Conservation (phyloP, 768 basidiomycete genomes). For the Gloeophyllum trabeum region DNA sequence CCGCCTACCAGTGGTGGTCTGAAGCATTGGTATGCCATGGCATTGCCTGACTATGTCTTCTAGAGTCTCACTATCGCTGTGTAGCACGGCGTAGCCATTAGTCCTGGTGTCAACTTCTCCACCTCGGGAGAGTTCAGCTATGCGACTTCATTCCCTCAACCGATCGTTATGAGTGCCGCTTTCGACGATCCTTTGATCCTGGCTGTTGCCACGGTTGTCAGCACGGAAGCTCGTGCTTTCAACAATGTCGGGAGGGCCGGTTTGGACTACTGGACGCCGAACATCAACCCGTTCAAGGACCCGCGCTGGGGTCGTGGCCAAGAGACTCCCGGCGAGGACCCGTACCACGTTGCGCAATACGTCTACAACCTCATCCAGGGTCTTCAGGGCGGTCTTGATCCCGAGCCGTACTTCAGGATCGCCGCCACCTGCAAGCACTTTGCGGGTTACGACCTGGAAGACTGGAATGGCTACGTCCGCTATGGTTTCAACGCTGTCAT, state of each 20-base stretch:
- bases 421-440: slow-evolving; percentile 52
- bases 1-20: slow-evolving; percentile 50
- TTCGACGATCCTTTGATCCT: slow-evolving; percentile 45
- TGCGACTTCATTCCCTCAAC: slow-evolving; percentile 49
- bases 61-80: background rate
- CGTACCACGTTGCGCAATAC: slow-evolving; percentile 40
- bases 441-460: slow-evolving; percentile 46
- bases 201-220: slow-evolving; percentile 35
- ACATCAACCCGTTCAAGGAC: slow-evolving; percentile 42
- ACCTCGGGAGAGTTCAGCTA: slow-evolving; percentile 38
- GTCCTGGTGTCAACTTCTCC: slow-evolving; percentile 42
- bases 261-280: slow-evolving; percentile 46
- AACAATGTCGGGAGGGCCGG: slow-evolving; percentile 42
- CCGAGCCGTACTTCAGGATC: slow-evolving; percentile 36
- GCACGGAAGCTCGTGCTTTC: slow-evolving; percentile 48
- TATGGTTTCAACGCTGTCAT: slow-evolving; percentile 43
- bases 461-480: slow-evolving; percentile 40
- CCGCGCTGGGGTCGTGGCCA: slow-evolving; percentile 55
- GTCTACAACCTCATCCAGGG: slow-evolving; percentile 42
- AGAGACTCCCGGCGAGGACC: slow-evolving; percentile 53
- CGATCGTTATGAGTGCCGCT: slow-evolving; percentile 40
- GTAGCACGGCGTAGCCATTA: slow-evolving; percentile 43
- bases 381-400: slow-evolving; percentile 46
- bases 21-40: slow-evolving; percentile 35
- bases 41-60: background rate